phyloP scores from a whole-genome alignment of 768 basidiomycete species.

The Agaricus bisporus region DNA sequence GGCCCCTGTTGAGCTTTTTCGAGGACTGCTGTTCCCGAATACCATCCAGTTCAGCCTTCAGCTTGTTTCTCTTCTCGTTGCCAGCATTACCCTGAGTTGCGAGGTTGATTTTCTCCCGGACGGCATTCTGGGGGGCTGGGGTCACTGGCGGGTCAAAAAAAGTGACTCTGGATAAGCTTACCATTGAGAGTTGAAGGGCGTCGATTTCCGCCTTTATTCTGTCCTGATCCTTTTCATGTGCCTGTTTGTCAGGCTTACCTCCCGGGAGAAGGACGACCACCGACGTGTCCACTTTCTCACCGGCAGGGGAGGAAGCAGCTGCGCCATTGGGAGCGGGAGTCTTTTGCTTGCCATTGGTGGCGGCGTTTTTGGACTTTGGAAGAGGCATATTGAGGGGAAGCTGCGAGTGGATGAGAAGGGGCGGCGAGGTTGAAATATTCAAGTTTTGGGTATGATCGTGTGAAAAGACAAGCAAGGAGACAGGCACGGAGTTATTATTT shows the following conservation, averaged over 20 bases:
- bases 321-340: constrained; percentile 41
- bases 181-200: constrained; percentile 69
- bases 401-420: constrained; percentile 10
- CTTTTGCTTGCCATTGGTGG: constrained; percentile 37
- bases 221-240: constrained; percentile 83
- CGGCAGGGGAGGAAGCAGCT: constrained; percentile 38
- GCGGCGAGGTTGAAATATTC: constrained; percentile 10
- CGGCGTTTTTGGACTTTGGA: constrained; percentile 48
- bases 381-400: constrained; percentile 33
- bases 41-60: constrained; percentile 76
- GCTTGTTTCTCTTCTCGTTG: constrained; percentile 64
- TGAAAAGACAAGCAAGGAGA: constrained; percentile 12
- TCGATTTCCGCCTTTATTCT: constrained; percentile 82
- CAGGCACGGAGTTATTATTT: not conserved
- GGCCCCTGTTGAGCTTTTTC: constrained; percentile 63
- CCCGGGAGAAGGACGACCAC: constrained; percentile 30
- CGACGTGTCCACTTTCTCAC: constrained; percentile 38
- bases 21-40: constrained; percentile 76
- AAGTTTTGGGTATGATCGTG: constrained; percentile 20
- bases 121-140: constrained; percentile 40
- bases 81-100: constrained; percentile 24
- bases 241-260: constrained; percentile 79
- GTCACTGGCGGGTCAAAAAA: constrained; percentile 10
- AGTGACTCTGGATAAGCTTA: constrained; percentile 33
- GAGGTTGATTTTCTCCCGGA: constrained; percentile 71